Evolutionary conservation across 176 grass and related monocot genomes (phyloP), one percentile per base, ranked within the genome.

Genomic region (Aegilops umbellulata): DNA sequence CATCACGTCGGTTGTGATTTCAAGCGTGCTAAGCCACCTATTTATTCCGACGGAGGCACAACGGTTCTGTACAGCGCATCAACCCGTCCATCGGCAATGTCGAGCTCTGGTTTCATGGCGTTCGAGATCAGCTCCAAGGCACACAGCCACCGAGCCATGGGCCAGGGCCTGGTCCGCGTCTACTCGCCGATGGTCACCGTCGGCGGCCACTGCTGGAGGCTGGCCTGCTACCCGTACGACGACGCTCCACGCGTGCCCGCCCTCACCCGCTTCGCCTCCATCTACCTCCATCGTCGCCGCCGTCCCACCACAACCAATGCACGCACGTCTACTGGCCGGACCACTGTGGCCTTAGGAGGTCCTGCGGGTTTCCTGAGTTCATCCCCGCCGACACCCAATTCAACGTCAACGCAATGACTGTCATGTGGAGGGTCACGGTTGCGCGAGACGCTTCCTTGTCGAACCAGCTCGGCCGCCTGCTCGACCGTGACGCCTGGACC

Each of bases 401-500:
- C 84, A 62, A 68, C 27, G 60, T 46, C 44, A 62, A 68, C 27
- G 60, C 16, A 22, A 31, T 58, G 39, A 1, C 62, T 32, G 12
- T 80, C 66, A 42, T 42, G 41, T 42, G 41, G 41, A 42, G 0
- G 41, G 41, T 42, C 10, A 42, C 41, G 10, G 41, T 42, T 42
- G 41, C 10, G 41, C 10, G 41, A 42, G 41, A 42, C 41, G 41
- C 41, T 42, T 42, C 41, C 41, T 3, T 42, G 41, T 25, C 0
- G 72, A 89, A 63, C 42, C 51, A 85, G 1, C 65, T 89, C 26
- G 55, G 74, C 47, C 25, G 60, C 20, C 51, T 89, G 36, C 70
- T 84, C 2, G 41, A 85, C 53, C 34, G 46, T 11, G 34, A 29
- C 44, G 27, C 9, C 16, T 19, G 5, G 26, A 53, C 46, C 6